Base-by-base conservation (phyloP, 2,329 filamentous ascomycete genomes). In the Penicillium corylophilum region DNA sequence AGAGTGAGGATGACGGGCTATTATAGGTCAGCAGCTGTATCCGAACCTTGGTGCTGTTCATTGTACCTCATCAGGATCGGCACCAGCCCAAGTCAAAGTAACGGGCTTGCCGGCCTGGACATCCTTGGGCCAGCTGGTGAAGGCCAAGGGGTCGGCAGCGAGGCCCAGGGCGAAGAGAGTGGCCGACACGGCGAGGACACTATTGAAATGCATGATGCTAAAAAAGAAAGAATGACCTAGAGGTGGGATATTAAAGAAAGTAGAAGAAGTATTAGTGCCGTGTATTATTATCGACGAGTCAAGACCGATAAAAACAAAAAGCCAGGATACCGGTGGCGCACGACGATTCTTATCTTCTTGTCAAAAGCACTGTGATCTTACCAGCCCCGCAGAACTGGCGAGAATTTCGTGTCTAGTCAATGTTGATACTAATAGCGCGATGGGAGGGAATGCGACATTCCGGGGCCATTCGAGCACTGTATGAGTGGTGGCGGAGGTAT, bases 1-100 rank as follows among this genome's bases (percentile, higher is more conserved):
- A 86, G 75, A 48, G 76, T 77, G 59, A 86, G 78, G 36, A 78
- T 83, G 33, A 80, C 79, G 6, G 79, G 75, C 71, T 78, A 49
- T 15, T 12, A 13, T 5, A 18, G 4, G 10, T 44, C 10, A 44
- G 41, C 41, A 31, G 9, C 26, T 31, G 9, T 15, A 31, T 15
- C 10, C 12, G 20, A n/a, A 16, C 4, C 6, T 4, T 2, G 13
- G 6, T 16, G 13, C n/a, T 16, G 23, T n/a, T 41, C 13, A 9
- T 28, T 54, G 50, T 66, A 74, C 70, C 48, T 55, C 44, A 35
- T 70, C 65, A 48, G 73, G 69, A 42, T 72, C 74, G 15, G 46
- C 60, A 50, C 77, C 75, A 10, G 55, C 63, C 77, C 79, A 83
- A 47, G 71, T 77, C 44, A 83, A 64, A 13, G 69, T 77, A 55